Base-by-base conservation (phyloP, 2,329 filamentous ascomycete genomes). In the Chaetomium strumarium region DNA sequence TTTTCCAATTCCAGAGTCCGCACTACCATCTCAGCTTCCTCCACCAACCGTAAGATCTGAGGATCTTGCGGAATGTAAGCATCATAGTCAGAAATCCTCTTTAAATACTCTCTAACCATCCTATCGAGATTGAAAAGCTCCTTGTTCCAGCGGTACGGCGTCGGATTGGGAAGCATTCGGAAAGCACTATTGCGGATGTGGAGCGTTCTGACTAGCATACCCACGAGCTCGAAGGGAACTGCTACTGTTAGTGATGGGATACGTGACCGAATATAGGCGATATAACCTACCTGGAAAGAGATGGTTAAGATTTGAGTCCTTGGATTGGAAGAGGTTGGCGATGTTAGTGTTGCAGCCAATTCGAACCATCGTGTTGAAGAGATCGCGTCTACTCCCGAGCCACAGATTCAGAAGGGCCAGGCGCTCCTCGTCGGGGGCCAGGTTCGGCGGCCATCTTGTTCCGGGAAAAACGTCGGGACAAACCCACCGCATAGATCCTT, bases 211-310 rank as follows among this genome's bases (percentile, higher is more conserved):
- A 73, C 72, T 1, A 82, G 64, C 79, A 83, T 82, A 14, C 78
- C 79, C 2, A 80, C 62, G 0, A 83, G 70, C 59, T 83, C 79
- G 46, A 82, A 82, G 0, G 76, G 72, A 0, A 83, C 78, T 80
- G 55, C 12, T 17, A 48, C 31, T n/a, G 17, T 56, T 41, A 60
- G 54, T 65, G 12, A 5, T 10, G n/a, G 7, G 11, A 9, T 5
- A 14, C 34, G 34, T 36, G n/a, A 36, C 7, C 12, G 34, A 36
- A 14, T 36, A 12, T 33, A 7, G 7, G 30, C n/a, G n/a, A n/a
- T n/a, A 37, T 19, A 9, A 52, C 70, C 53, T 68, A 77, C 76
- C 58, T 16, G 75, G 74, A 50, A 79, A 79, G 1, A 80, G 55
- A 60, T 80, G 77, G 1, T 67, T 67, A 6, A 73, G 70, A 44